Conservation (phyloP, 345 rosid genomes). For the Lepidium africanum region DNA sequence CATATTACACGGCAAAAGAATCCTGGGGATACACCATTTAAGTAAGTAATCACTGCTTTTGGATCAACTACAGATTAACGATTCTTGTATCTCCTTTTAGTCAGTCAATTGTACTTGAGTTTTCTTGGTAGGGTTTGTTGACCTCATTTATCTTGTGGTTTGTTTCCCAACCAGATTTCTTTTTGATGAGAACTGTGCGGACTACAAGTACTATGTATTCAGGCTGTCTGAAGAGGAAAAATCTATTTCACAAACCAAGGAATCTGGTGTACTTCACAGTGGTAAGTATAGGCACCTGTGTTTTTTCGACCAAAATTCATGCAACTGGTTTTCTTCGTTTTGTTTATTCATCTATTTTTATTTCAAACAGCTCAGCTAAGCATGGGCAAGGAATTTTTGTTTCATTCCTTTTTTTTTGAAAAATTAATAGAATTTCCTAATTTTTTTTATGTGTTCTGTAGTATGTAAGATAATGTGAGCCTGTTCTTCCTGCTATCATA, state of each 20-base stretch:
- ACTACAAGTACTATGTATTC: slow-evolving; percentile 74
- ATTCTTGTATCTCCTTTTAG: not conserved
- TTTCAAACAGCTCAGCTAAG: not conserved
- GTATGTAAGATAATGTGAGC: not conserved
- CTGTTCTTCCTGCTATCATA: not conserved
- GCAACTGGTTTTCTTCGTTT: not conserved
- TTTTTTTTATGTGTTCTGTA: not conserved
- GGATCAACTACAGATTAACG: not conserved
- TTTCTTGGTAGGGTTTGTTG: not conserved
- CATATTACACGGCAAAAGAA: slow-evolving; percentile 82
- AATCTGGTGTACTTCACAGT: slow-evolving; percentile 37
- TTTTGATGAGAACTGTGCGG: slow-evolving; percentile 73
- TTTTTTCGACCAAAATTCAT: not conserved
- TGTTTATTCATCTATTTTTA: not conserved
- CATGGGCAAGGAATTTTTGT: not conserved
- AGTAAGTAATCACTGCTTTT: slow-evolving; percentile 38
- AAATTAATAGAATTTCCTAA: not conserved
- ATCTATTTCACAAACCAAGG: slow-evolving; percentile 42
- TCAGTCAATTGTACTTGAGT: not conserved
- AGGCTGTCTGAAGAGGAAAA: slow-evolving; percentile 82
- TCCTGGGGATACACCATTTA: slow-evolving; percentile 95
- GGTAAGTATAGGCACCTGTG: slow-evolving; percentile 30
- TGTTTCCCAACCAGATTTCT: slow-evolving; percentile 54
- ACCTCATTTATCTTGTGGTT: not conserved
- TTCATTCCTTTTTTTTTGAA: not conserved